Conservation (phyloP, 2,329 filamentous ascomycete genomes). For the Helotiales sp. region DNA sequence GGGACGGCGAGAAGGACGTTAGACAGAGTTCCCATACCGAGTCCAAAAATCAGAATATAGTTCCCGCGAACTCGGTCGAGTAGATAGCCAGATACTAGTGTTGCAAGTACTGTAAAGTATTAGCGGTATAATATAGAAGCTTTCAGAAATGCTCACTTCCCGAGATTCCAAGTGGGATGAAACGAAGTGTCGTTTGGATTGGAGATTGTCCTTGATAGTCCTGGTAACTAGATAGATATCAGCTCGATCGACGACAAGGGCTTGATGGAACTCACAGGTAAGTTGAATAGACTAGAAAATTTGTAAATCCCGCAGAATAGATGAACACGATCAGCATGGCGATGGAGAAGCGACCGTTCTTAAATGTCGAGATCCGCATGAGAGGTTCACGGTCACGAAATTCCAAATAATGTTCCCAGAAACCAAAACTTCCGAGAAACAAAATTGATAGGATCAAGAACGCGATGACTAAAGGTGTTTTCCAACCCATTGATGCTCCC, state of each 20-base stretch:
- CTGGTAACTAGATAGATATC: conserved; percentile 57
- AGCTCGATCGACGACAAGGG: not conserved
- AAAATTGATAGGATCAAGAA: conserved; percentile 61
- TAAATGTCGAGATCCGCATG: conserved; percentile 71
- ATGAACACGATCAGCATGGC: conserved; percentile 69
- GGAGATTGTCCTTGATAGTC: conserved; percentile 65
- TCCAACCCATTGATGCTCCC: conserved; percentile 72
- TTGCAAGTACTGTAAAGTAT: conserved; percentile 25
- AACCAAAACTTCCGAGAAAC: conserved; percentile 41
- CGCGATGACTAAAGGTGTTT: conserved; percentile 63
- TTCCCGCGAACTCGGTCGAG: conserved; percentile 51
- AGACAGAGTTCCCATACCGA: conserved; percentile 47
- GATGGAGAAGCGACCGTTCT: conserved; percentile 61
- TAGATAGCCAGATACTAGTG: conserved; percentile 35
- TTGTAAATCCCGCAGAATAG: conserved; percentile 72
- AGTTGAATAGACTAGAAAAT: conserved; percentile 69
- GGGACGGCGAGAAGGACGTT: conserved; percentile 67
- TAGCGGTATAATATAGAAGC: not conserved
- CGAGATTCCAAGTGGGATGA: conserved; percentile 67
- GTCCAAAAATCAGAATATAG: conserved; percentile 57
- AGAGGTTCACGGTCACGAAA: conserved; percentile 58
- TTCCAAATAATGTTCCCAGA: conserved; percentile 54
- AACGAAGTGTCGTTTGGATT: conserved; percentile 71
- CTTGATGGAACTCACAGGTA: conserved; percentile 52
- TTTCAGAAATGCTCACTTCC: conserved; percentile 45